phyloP scores from a whole-genome alignment of 768 basidiomycete species.

The Russula ochroleuca region DNA sequence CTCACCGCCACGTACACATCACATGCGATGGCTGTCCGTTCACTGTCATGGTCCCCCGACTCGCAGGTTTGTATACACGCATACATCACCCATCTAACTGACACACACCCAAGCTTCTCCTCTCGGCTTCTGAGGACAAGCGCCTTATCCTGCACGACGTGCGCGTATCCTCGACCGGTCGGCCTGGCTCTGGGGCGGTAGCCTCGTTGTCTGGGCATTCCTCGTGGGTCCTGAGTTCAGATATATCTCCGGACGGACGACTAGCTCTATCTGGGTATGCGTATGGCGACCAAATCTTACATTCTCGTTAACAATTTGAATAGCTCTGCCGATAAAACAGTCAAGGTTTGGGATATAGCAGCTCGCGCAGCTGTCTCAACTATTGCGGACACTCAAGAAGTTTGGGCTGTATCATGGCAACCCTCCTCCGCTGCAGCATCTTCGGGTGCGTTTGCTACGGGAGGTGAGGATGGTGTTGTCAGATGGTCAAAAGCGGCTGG shows the following conservation, averaged over 20 bases:
- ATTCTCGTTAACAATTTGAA: slow-evolving; percentile 12
- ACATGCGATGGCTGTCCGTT: slow-evolving; percentile 87
- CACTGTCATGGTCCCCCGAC: slow-evolving; percentile 85
- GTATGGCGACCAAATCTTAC: neutral
- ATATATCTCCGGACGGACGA: slow-evolving; percentile 77
- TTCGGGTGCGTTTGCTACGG: slow-evolving; percentile 66
- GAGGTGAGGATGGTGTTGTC: slow-evolving; percentile 70
- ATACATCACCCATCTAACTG: neutral
- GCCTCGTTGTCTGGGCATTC: slow-evolving; percentile 84
- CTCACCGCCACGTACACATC: slow-evolving; percentile 72
- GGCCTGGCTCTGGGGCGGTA: slow-evolving; percentile 67
- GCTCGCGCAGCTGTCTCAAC: slow-evolving; percentile 73
- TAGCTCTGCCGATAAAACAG: slow-evolving; percentile 80
- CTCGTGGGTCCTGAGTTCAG: slow-evolving; percentile 84
- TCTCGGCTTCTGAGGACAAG: slow-evolving; percentile 92
- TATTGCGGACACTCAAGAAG: slow-evolving; percentile 71
- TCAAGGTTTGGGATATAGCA: slow-evolving; percentile 83
- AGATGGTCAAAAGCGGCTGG: slow-evolving; percentile 79
- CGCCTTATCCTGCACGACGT: slow-evolving; percentile 88
- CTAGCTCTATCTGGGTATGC: slow-evolving; percentile 77
- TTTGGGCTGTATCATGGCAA: slow-evolving; percentile 82
- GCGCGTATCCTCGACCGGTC: slow-evolving; percentile 56
- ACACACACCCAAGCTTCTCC: slow-evolving; percentile 52
- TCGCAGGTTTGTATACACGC: slow-evolving; percentile 57
- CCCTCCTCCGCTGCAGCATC: slow-evolving; percentile 54